Evolutionary conservation across 2,329 filamentous ascomycete species (phyloP), one percentile per base, ranked within the genome.

Genomic region (Akanthomyces uredinophilus): DNA sequence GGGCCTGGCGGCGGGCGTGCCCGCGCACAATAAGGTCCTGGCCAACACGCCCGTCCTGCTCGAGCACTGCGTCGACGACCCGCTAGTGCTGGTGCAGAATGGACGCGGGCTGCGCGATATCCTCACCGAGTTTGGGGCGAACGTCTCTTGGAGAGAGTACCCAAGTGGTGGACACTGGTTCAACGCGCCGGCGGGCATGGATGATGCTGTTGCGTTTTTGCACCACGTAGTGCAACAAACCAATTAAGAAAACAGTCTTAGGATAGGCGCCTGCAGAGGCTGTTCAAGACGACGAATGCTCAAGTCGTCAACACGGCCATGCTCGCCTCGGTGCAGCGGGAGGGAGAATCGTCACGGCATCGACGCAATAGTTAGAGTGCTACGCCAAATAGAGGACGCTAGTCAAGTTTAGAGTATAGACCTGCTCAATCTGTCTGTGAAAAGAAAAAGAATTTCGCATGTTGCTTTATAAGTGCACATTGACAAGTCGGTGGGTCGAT

Each of bases 31-130:
- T 54, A 66, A 68, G 11, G 68, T 77, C 1, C n/a, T 80, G n/a
- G 65, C 67, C 24, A 71, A 73, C 14, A 81, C 78, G 54, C 79
- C 78, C 0, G 66, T 78, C 7, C 70, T 82, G 56, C 67, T 82
- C 2, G 73, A 79, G 56, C 79, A 82, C 64, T 80, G 77, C 56
- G 64, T 66, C 1, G 75, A 82, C 52, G 79, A 82, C 63, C 72
- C 74, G 1, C 64, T 78, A 7, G 75, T 81, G 0, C 65, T 72
- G 61, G 65, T 80, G 1, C 64, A 69, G 18, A 69, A 73, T 6
- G 79, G 79, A 0, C 66, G 72, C 10, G 60, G 68, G 5, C 57
- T 80, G 56, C 66, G 72, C 14, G 72, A 77, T 5, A 69, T 68
- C 0, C 66, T 82, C 37, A 44, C 56, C 1, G 64, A 65, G 1